These are phyloP conservation scores for Stereocaulon alpinum DNA, from an alignment of 495 filamentous ascomycete genomes.

Conservation along the genomic window DNA sequence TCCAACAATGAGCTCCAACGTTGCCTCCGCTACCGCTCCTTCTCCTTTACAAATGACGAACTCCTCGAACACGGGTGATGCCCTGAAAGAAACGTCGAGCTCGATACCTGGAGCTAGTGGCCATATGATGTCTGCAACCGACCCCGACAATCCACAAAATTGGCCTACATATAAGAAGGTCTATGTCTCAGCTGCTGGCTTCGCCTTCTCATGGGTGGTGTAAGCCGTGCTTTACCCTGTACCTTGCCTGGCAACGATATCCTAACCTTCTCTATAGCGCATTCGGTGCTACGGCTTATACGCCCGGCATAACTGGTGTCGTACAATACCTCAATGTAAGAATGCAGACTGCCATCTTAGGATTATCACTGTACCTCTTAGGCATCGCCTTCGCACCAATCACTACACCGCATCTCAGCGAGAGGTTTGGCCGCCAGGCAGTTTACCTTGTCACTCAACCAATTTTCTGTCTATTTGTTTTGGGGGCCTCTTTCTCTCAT, in stretches of 20 bases:
- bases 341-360: slow-evolving; percentile 37
- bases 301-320: slow-evolving; percentile 33
- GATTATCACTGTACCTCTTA: slow-evolving; percentile 29
- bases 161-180: slow-evolving; percentile 38
- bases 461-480: slow-evolving; percentile 29
- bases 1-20: slow-evolving; percentile 5
- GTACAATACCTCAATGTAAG: slow-evolving; percentile 33
- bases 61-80: background rate
- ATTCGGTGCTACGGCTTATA: slow-evolving; percentile 41
- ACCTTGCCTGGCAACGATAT: background rate
- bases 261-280: slow-evolving; percentile 27
- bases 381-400: slow-evolving; percentile 35
- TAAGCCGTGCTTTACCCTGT: slow-evolving; percentile 16
- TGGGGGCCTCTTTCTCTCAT: slow-evolving; percentile 28
- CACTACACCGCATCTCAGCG: slow-evolving; percentile 30
- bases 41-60: slow-evolving; percentile 2
- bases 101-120: slow-evolving; percentile 8
- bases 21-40: background rate
- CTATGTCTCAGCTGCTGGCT: slow-evolving; percentile 31
- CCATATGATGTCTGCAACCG: slow-evolving; percentile 24
- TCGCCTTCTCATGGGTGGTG: slow-evolving; percentile 29
- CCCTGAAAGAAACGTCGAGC: background rate
- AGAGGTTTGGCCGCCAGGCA: slow-evolving; percentile 29
- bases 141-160: slow-evolving; percentile 45
- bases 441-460: slow-evolving; percentile 29